These are phyloP conservation scores for Penicillium sp. DNA, from an alignment of 2,329 filamentous ascomycete species.

Conservation along the genomic window DNA sequence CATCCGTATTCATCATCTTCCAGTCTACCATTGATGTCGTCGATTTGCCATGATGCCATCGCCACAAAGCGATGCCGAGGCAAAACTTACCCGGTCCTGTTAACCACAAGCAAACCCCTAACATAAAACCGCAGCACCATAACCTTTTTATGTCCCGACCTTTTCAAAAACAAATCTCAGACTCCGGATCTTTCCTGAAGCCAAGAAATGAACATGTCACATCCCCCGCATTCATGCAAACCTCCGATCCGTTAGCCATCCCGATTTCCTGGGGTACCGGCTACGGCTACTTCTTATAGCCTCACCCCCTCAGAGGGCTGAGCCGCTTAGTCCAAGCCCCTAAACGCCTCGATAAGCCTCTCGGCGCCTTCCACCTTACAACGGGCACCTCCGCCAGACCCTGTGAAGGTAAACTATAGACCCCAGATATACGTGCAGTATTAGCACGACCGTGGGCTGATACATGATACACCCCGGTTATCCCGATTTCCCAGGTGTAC, in stretches of 20 bases:
- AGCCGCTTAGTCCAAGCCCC: background rate
- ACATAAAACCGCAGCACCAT: background rate
- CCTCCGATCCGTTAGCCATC: background rate
- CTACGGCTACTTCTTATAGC: slow-evolving; percentile 9
- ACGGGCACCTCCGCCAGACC: slow-evolving; percentile 23
- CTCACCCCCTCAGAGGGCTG: background rate
- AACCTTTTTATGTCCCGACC: no score
- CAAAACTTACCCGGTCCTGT: background rate
- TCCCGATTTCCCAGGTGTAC: background rate
- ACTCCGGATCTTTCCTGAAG: background rate
- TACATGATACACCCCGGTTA: background rate
- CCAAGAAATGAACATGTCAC: background rate
- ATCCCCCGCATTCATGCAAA: background rate
- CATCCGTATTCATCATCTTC: background rate
- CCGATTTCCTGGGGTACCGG: slow-evolving; percentile 8
- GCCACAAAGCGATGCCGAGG: background rate
- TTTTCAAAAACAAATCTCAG: background rate
- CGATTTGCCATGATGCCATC: background rate
- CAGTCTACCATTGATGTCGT: background rate
- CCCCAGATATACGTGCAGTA: slow-evolving; percentile 20
- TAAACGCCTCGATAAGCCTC: slow-evolving; percentile 17
- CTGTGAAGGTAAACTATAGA: slow-evolving; percentile 24
- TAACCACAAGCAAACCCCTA: background rate
- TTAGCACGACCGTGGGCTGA: slow-evolving; percentile 19
- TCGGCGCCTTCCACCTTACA: slow-evolving; percentile 25